Conservation (phyloP, 768 basidiomycete species). For the Suillus hirtellus region DNA sequence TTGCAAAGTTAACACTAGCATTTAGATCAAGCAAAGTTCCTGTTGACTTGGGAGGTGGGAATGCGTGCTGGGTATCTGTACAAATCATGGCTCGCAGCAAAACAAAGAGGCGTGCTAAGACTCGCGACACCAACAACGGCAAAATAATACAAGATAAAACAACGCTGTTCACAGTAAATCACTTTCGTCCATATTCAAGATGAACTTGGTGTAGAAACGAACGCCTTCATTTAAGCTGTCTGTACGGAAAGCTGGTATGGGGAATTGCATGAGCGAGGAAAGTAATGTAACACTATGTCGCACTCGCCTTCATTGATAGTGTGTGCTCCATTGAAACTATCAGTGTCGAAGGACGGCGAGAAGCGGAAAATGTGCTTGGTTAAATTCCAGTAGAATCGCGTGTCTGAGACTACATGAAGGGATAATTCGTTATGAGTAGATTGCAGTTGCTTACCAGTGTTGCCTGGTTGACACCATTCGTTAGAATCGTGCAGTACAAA, state of each 20-base stretch:
- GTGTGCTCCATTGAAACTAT: constrained; percentile 18
- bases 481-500: background rate
- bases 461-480: constrained; percentile 11
- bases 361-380: constrained; percentile 61
- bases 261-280: constrained; percentile 14
- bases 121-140: no score
- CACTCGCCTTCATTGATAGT: constrained; percentile 22
- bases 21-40: no score
- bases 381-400: constrained; percentile 21
- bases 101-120: no score
- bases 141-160: background rate
- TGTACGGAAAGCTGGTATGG: constrained; percentile 42
- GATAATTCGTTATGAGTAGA: background rate
- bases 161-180: constrained; percentile 12
- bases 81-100: no score
- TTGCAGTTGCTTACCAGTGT: constrained; percentile 18
- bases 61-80: no score
- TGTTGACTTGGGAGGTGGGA: no score
- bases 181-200: constrained; percentile 69
- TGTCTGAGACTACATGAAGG: constrained; percentile 15
- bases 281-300: background rate
- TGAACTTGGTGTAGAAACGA: constrained; percentile 63
- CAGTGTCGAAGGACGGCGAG: constrained; percentile 23
- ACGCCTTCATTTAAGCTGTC: constrained; percentile 61
- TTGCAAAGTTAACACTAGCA: no score